These are phyloP conservation scores for Boletus speciosus DNA, from an alignment of 768 basidiomycete species.

Conservation along the genomic window DNA sequence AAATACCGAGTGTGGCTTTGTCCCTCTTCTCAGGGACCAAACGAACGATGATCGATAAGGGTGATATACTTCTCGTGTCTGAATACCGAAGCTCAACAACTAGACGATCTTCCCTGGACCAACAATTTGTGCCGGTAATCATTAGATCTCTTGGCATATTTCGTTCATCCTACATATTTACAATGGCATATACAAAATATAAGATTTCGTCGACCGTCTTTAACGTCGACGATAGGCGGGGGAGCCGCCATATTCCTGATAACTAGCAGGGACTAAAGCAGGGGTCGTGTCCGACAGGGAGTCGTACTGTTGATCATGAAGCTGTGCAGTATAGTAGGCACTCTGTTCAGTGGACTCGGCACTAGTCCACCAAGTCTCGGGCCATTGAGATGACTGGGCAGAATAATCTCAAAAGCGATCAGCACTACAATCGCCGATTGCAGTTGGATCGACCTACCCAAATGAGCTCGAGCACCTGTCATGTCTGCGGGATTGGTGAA, in stretches of 20 bases:
- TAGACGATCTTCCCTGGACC: too few relatives aligned
- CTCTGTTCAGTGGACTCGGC: not conserved
- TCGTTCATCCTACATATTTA: not conserved
- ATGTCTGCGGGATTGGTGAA: not conserved
- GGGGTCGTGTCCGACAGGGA: not conserved
- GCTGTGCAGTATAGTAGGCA: not conserved
- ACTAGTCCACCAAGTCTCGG: not conserved
- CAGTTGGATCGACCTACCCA: not conserved
- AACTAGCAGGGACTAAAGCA: not conserved
- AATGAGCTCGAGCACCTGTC: not conserved
- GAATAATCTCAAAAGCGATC: conserved; percentile 1
- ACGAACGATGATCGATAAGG: too few relatives aligned
- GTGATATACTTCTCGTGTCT: too few relatives aligned
- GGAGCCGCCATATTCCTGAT: not conserved
- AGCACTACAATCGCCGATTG: not conserved
- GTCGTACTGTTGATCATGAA: not conserved
- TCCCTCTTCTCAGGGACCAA: too few relatives aligned
- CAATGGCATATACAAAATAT: not conserved
- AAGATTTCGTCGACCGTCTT: not conserved
- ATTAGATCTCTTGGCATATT: too few relatives aligned
- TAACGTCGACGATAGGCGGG: not conserved
- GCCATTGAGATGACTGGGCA: not conserved
- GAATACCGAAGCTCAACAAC: too few relatives aligned
- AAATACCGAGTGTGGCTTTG: too few relatives aligned
- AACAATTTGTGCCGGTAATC: too few relatives aligned